phyloP scores from a whole-genome alignment of 2,329 filamentous ascomycete species.

The Phialocephala sp. region DNA sequence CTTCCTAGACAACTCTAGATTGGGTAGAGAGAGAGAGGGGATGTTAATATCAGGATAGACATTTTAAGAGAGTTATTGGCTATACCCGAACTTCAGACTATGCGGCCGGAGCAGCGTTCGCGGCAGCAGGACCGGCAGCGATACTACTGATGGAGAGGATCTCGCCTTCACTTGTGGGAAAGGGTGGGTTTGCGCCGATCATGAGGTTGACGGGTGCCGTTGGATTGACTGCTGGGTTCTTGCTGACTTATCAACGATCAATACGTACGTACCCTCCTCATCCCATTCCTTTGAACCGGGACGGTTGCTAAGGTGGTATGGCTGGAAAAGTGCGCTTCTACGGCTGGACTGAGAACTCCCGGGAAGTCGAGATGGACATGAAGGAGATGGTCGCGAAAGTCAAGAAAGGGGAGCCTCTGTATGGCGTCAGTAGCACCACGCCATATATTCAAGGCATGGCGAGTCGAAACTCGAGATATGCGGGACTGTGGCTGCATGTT shows the following conservation, averaged over 20 bases:
- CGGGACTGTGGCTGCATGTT: constrained; percentile 80
- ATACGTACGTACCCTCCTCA: constrained; percentile 64
- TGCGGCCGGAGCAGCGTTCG: constrained; percentile 68
- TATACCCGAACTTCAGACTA: constrained; percentile 92
- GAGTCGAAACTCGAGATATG: constrained; percentile 89
- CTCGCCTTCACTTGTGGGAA: constrained; percentile 83
- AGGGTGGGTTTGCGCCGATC: constrained; percentile 79
- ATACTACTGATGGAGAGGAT: constrained; percentile 83
- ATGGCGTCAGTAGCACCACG: constrained; percentile 78
- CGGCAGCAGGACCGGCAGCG: constrained; percentile 73
- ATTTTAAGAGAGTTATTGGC: constrained; percentile 85
- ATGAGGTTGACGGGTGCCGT: constrained; percentile 81
- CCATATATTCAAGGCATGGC: constrained; percentile 95
- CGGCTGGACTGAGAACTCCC: constrained; percentile 88
- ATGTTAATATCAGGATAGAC: constrained; percentile 58
- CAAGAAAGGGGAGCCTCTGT: constrained; percentile 88
- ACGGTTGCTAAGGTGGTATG: not conserved
- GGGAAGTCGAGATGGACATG: constrained; percentile 97
- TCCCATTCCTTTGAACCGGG: not conserved
- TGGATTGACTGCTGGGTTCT: constrained; percentile 77
- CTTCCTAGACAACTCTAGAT: constrained; percentile 22
- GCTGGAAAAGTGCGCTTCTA: constrained; percentile 85
- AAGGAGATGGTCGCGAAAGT: constrained; percentile 96
- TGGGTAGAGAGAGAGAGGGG: constrained; percentile 8
- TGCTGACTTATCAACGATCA: constrained; percentile 85